Evolutionary conservation across 2,329 filamentous ascomycete genomes (phyloP), one percentile per base, ranked within the genome.

Genomic region (Bertia moriformis): DNA sequence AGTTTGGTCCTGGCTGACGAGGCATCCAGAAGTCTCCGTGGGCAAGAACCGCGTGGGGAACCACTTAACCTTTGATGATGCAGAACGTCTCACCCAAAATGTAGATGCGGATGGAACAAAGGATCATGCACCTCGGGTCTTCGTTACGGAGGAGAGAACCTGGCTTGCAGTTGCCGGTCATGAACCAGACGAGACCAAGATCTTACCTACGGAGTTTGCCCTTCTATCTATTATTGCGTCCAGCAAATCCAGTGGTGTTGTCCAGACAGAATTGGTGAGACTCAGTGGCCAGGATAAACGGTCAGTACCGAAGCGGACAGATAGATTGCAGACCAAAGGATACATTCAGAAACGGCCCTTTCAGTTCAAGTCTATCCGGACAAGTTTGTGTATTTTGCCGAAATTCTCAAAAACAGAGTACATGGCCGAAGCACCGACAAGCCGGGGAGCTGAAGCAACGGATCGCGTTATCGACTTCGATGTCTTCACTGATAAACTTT

Each of bases 261-360:
- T 69, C 2, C 75, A 80, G 49, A 66, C 71, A 2, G 65, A 73
- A 2, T 53, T 79, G 27, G 62, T 64, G 30, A 58, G 54, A 39
- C 47, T 69, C 17, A 73, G 70, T 44, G 69, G 69, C 4, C 75
- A 80, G 53, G 74, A 80, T 51, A 79, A 78, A 49, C 64, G 74
- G 36, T 80, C 75, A 1, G 67, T 79, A 2, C 75, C 75, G 1
- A 63, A 69, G 43, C 61, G 75, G 29, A 80, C 75, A 3, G 69
- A 77, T 43, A 53, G 59, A 3, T 57, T 80, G 29, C 61, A 63
- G 4, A 52, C 59, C 24, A 75, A 71, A 45, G 74, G 74, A 1
- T 78, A 79, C 49, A 78, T 80, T 40, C 61, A 66, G 30, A 80
- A 80, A 48, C 59, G 60, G 39, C 50, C 56, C 5, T 60, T 71